These are phyloP conservation scores for Spencermartinsiella europaea DNA, from an alignment of 805 yeast species.

Conservation along the genomic window DNA sequence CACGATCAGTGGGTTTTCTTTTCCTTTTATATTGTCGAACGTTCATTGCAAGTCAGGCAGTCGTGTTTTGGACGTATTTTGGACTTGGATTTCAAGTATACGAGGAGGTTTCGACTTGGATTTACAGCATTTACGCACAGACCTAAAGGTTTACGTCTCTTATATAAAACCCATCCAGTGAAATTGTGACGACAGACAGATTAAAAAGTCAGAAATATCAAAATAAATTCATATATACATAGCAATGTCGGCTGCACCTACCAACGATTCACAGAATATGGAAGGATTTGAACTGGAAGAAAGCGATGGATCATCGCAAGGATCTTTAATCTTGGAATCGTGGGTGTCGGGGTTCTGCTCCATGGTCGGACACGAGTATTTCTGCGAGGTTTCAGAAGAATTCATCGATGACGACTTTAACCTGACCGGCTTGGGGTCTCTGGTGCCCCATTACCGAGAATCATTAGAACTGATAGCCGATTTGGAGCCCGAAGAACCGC, in stretches of 20 bases:
- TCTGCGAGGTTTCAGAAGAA: slow-evolving; percentile 86
- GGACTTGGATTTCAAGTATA: too few species aligned
- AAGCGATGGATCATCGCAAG: slow-evolving; percentile 19
- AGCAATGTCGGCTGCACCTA: too few species aligned
- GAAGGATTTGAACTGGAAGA: not conserved
- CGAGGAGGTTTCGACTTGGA: too few species aligned
- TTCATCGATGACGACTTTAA: slow-evolving; percentile 97
- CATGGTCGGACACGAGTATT: slow-evolving; percentile 79
- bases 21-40: not conserved
- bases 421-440: slow-evolving; percentile 77
- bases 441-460: slow-evolving; percentile 87
- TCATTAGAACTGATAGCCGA: slow-evolving; percentile 89
- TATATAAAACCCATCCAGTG: too few species aligned
- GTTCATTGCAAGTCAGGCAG: too few species aligned
- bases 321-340: slow-evolving; percentile 47
- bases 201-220: too few species aligned
- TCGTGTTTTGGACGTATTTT: too few species aligned
- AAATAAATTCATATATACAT: too few species aligned
- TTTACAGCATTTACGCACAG: too few species aligned
- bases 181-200: too few species aligned
- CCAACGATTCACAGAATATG: slow-evolving; percentile 4
- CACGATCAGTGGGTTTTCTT: not conserved
- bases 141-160: too few species aligned
- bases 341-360: slow-evolving; percentile 83
- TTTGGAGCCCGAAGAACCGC: slow-evolving; percentile 58